Conservation (phyloP, 2,329 filamentous ascomycete genomes). For the Fusarium domesticum region DNA sequence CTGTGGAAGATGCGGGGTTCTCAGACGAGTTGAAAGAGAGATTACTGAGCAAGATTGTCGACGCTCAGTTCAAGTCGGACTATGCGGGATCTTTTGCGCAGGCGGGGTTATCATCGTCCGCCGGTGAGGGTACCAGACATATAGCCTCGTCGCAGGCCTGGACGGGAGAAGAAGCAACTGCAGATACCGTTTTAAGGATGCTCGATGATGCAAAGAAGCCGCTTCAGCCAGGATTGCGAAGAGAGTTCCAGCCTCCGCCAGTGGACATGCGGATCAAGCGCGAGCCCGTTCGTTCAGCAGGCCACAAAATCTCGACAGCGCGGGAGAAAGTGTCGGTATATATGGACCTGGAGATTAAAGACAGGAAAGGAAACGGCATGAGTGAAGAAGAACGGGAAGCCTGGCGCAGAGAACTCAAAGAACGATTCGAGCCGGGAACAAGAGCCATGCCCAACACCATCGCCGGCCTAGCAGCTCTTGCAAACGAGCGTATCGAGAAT, state of each 20-base stretch:
- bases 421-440: slow-evolving; percentile 72
- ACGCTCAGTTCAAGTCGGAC: slow-evolving; percentile 52
- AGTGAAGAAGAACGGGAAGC: slow-evolving; percentile 71
- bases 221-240: slow-evolving; percentile 50
- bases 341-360: slow-evolving; percentile 46
- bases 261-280: slow-evolving; percentile 52
- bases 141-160: slow-evolving; percentile 69
- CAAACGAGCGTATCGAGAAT: slow-evolving; percentile 89
- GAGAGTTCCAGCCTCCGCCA: slow-evolving; percentile 44
- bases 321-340: slow-evolving; percentile 57
- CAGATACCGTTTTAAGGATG: slow-evolving; percentile 82
- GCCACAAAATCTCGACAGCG: slow-evolving; percentile 51
- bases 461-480: slow-evolving; percentile 74
- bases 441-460: slow-evolving; percentile 73
- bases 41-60: slow-evolving; percentile 55
- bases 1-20: slow-evolving; percentile 61
- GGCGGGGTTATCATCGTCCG: slow-evolving; percentile 50
- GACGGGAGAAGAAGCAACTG: slow-evolving; percentile 71
- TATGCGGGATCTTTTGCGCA: slow-evolving; percentile 48
- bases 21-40: slow-evolving; percentile 59
- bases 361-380: slow-evolving; percentile 50
- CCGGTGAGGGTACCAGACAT: slow-evolving; percentile 65
- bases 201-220: slow-evolving; percentile 75
- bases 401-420: slow-evolving; percentile 69
- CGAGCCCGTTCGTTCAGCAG: slow-evolving; percentile 38